Evolutionary conservation across 2,329 filamentous ascomycete genomes (phyloP).

Genomic region (Chalaropsis thielavioides): DNA sequence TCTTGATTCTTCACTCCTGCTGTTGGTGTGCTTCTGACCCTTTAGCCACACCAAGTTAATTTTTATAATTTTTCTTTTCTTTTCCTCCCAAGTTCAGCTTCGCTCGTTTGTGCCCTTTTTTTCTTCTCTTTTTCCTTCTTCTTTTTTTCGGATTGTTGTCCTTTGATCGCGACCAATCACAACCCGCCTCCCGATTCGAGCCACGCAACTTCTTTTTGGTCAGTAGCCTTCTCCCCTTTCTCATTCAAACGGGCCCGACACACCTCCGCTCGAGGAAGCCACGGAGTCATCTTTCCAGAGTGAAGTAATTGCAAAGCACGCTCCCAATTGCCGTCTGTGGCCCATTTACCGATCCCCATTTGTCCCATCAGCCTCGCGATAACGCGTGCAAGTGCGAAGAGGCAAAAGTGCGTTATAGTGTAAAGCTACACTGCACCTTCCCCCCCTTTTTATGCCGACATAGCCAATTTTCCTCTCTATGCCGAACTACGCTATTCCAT

Average conservation of each 20-base stretch:
- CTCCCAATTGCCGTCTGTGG: neutral
- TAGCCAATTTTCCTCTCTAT: neutral
- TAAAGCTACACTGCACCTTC: constrained; percentile 11
- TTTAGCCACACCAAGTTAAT: constrained; percentile 6
- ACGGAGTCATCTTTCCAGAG: neutral
- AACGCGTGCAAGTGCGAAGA: neutral
- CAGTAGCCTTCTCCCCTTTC: neutral
- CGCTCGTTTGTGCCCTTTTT: constrained; percentile 12
- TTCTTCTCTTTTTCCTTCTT: neutral
- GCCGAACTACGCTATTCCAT: neutral
- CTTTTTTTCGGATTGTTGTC: constrained; percentile 4
- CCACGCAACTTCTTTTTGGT: constrained; percentile 11
- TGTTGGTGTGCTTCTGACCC: constrained; percentile 12
- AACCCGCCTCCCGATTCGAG: neutral
- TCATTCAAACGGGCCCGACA: neutral
- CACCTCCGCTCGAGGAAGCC: neutral
- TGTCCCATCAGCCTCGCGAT: neutral
- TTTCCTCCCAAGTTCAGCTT: constrained; percentile 14
- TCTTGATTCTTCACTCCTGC: constrained; percentile 9
- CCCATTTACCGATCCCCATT: neutral
- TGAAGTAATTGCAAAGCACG: neutral
- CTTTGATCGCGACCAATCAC: constrained; percentile 3
- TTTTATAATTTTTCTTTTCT: constrained; percentile 17
- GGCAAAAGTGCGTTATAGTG: constrained; percentile 1
- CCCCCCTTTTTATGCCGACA: constrained; percentile 12